These are phyloP conservation scores for Chlamydomonas sphaeroides DNA, from an alignment of 139 green algal species.

Conservation along the genomic window DNA sequence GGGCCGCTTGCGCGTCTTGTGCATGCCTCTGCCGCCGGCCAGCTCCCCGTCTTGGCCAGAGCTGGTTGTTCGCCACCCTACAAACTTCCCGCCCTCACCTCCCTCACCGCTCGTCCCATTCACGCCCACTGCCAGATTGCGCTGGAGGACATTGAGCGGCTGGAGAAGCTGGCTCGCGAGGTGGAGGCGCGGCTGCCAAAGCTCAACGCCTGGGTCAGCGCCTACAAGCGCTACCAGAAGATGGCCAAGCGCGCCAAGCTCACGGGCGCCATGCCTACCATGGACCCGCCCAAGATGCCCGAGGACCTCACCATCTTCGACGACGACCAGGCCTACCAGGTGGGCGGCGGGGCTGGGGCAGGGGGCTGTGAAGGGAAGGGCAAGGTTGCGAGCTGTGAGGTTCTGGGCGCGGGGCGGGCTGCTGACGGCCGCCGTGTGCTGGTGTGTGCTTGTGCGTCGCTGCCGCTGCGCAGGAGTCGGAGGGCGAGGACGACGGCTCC, in stretches of 20 bases:
- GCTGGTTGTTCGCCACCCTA: too few species aligned
- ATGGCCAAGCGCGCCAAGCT: background rate
- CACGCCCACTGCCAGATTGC: background rate
- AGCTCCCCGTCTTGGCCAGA: too few species aligned
- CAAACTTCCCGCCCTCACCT: background rate
- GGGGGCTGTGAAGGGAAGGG: too few species aligned
- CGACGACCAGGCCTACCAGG: too few species aligned
- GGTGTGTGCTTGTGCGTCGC: too few species aligned
- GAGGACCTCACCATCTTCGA: conserved; percentile 40
- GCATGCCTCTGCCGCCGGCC: too few species aligned
- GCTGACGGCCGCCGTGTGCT: too few species aligned
- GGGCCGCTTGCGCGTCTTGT: too few species aligned
- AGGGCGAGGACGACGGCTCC: too few species aligned
- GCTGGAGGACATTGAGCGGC: conserved; percentile 2
- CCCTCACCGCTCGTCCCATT: background rate
- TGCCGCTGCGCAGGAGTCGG: too few species aligned
- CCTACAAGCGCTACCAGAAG: background rate
- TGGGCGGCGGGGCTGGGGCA: background rate
- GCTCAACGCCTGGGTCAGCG: conserved; percentile 20
- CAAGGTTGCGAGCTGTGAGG: too few species aligned
- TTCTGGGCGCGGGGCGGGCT: too few species aligned
- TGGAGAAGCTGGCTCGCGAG: background rate
- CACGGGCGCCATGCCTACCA: background rate
- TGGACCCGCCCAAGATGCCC: conserved; percentile 19
- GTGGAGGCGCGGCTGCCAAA: conserved; percentile 1